Base-by-base conservation (phyloP, 2,329 filamentous ascomycete species). In the Colletotrichum sp. region DNA sequence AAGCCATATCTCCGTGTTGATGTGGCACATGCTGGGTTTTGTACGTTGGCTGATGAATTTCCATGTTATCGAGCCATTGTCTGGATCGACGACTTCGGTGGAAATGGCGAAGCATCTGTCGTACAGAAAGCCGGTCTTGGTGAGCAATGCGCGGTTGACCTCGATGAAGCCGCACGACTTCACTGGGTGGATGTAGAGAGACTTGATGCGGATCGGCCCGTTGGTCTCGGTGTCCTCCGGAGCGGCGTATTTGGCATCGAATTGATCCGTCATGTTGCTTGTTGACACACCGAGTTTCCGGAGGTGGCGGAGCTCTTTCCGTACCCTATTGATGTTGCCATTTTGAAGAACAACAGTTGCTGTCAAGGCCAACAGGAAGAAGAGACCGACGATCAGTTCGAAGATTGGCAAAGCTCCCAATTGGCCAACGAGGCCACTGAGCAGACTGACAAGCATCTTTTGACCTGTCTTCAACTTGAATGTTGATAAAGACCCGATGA, bases 41-140 rank as follows among this genome's bases (percentile, higher is more conserved):
- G 76, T 78, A 32, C 81, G 79, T 61, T 82, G 81, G 16, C 81
- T 82, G 55, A 82, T 76, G 28, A 82, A 82, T 1, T 78, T 79
- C 79, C 81, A 81, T 6, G 68, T 73, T 0, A 71, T 32, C 0
- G 61, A 73, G 9, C 78, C 77, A 2, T 74, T 57, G 7, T 68
- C 81, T 4, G 81, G 74, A 0, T 78, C 78, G 2, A 79, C 77
- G 5, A 79, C 78, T 36, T 84, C 80, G 2, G 78, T 78, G 0
- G 83, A 83, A 0, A 84, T 72, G 6, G 79, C 82, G 55, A 84
- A 80, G 60, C 78, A 79, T 7, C 81, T 72, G 32, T 82, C 81
- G 34, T 79, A 78, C 6, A 72, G 21, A 7, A 82, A 79, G 0
- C 81, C 81, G 1, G 78, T 77, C 28, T 82, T 82, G 12, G 79